These are phyloP conservation scores for Spirogloea muscicola DNA, from an alignment of 139 green algal species.

Conservation along the genomic window DNA sequence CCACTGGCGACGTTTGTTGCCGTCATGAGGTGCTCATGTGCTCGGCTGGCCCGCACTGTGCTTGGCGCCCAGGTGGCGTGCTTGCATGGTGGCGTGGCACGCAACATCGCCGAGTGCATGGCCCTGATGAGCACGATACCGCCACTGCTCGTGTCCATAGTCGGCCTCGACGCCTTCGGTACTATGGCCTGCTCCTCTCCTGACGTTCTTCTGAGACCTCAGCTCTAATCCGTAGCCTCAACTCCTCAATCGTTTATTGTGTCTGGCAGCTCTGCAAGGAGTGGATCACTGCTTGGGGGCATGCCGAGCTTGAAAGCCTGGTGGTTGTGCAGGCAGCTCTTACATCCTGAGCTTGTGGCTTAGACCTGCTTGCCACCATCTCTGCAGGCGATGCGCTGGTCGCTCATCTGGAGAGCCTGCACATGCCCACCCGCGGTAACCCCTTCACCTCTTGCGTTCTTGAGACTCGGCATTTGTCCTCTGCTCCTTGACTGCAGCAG, in stretches of 20 bases:
- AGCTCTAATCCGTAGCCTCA: neutral
- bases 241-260: neutral
- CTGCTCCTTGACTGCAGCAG: neutral
- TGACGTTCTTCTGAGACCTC: neutral
- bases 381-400: too few relatives aligned
- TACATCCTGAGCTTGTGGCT: too few relatives aligned
- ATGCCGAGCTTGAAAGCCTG: too few relatives aligned
- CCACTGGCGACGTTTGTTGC: too few relatives aligned
- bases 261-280: neutral
- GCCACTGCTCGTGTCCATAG: neutral
- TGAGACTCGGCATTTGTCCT: neutral
- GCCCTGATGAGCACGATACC: neutral
- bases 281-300: neutral
- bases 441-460: neutral
- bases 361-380: too few relatives aligned
- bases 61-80: constrained; percentile 3
- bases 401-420: too few relatives aligned
- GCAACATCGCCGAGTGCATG: constrained; percentile 4
- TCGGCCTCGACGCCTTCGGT: neutral
- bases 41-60: too few relatives aligned
- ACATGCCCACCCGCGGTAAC: too few relatives aligned
- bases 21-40: too few relatives aligned
- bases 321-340: too few relatives aligned
- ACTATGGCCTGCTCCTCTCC: neutral
- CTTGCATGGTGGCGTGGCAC: neutral